A percentile compares a stretch with the other conserved stretches of the same genome.
Conservation (phyloP, 2,329 filamentous ascomycete species). For the Cladosporium cucumerinum region DNA sequence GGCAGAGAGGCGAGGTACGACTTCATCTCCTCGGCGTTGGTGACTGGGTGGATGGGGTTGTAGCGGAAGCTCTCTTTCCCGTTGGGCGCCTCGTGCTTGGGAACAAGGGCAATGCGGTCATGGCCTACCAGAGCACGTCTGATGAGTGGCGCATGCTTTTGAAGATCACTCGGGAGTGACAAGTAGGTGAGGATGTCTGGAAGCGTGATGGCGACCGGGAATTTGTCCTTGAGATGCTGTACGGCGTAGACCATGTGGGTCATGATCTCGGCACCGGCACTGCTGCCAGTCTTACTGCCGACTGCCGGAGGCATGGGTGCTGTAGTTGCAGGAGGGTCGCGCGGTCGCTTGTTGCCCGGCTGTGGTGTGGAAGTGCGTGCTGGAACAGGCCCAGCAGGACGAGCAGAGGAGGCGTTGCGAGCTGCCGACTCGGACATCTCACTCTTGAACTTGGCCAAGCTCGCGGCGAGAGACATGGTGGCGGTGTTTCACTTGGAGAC, state of each 20-base stretch:
- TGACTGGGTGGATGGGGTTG: conserved; percentile 79
- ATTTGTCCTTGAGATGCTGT: conserved; percentile 71
- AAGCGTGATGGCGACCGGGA: conserved; percentile 63
- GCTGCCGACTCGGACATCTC: conserved; percentile 31
- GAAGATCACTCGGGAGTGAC: conserved; percentile 55
- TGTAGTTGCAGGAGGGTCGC: conserved; percentile 1
- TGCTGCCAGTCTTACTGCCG: conserved; percentile 51
- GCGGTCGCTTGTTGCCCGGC: conserved; percentile 12
- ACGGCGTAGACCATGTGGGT: conserved; percentile 87
- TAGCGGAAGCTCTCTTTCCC: conserved; percentile 74
- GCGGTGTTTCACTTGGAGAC: background rate
- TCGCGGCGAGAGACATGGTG: conserved; percentile 32
- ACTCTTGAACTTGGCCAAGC: conserved; percentile 30
- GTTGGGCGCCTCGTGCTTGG: conserved; percentile 30
- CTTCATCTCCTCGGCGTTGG: conserved; percentile 71
- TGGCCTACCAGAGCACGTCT: conserved; percentile 65
- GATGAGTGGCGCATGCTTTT: conserved; percentile 54
- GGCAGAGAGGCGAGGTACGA: conserved; percentile 76
- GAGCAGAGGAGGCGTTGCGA: conserved; percentile 29
- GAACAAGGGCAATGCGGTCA: conserved; percentile 59
- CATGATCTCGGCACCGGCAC: conserved; percentile 69
- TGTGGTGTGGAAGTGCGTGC: conserved; percentile 22
- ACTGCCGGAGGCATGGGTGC: background rate
- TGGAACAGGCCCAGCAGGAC: conserved; percentile 24
- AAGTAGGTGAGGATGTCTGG: conserved; percentile 77